Base-by-base conservation (phyloP, 2,329 filamentous ascomycete species). In the Dactylella cylindrospora region DNA sequence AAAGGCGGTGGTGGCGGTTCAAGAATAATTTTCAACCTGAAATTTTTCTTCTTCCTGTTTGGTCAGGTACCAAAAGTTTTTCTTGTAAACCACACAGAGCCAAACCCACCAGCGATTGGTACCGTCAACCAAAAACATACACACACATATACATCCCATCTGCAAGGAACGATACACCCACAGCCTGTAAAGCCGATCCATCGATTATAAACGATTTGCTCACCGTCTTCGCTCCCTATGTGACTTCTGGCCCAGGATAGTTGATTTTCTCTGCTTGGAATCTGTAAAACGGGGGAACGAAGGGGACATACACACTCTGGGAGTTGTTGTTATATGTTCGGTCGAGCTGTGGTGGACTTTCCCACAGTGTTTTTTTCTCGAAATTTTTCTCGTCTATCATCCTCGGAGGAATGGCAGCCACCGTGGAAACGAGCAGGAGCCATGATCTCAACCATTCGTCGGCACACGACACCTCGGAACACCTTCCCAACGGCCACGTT, bases 361-460 rank as follows among this genome's bases (percentile, higher is more conserved):
- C 10, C 7, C n/a, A n/a, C n/a, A n/a, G n/a, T n/a, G n/a, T 25
- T n/a, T n/a, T 9, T 47, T 49, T 54, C 38, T 36, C 45, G 35
- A 29, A 32, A 20, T 36, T 53, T 49, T 19, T 17, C 28, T 52
- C 54, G 46, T 50, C 38, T 28, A 54, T 32, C 57, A 20, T n/a
- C n/a, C n/a, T 39, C 57, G 43, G 43, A 53, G 49, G 43, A 49
- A 62, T 62, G 57, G 57, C 57, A 49, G 57, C 57, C 49, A 54
- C 49, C 38, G 49, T 53, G 57, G 57, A 62, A 53, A 31, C 49
- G 45, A 54, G 40, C 49, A 49, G 57, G 35, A 62, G 49, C 49
- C 57, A 62, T 40, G 57, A 62, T 49, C 26, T 54, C 43, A 54
- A 10, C 50, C 38, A 54, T 54, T 45, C 50, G 19, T 17, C 38